These are phyloP conservation scores for Rhizopus arrhizus DNA, from an alignment of 371 early-diverging fungal genomes.

Conservation along the genomic window DNA sequence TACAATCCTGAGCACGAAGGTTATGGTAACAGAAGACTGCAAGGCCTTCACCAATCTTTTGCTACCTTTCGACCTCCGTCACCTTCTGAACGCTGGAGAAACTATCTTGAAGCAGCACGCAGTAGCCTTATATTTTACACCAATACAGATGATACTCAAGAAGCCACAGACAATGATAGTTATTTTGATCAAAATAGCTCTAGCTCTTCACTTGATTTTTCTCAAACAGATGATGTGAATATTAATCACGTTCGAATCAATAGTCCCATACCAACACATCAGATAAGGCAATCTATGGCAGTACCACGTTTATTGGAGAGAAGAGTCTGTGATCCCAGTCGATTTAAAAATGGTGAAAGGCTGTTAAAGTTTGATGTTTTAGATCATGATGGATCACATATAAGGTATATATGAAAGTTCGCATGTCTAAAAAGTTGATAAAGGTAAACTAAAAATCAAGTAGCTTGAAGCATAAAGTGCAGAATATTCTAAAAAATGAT, in stretches of 20 bases:
- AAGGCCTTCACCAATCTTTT: not conserved
- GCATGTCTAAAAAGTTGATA: not conserved
- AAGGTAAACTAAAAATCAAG: slow-evolving; percentile 19
- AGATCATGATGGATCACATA: slow-evolving; percentile 22
- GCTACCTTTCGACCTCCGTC: not conserved
- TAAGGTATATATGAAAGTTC: slow-evolving; percentile 10
- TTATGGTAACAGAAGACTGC: not conserved
- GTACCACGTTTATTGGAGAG: not conserved
- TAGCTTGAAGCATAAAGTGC: slow-evolving; percentile 3
- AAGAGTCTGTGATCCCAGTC: not conserved
- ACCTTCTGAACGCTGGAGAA: slow-evolving; percentile 16
- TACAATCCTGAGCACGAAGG: not conserved
- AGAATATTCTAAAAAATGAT: slow-evolving; percentile 28
- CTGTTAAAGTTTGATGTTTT: slow-evolving; percentile 18
- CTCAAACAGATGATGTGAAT: not conserved
- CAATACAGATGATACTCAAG: not conserved
- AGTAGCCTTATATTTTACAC: not conserved
- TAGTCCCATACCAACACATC: not conserved
- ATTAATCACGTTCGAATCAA: slow-evolving; percentile 9
- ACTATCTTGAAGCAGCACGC: not conserved
- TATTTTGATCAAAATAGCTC: not conserved
- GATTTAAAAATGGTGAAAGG: not conserved
- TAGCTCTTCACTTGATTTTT: slow-evolving; percentile 2
- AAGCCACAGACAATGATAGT: not conserved
- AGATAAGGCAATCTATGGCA: slow-evolving; percentile 1